These are phyloP conservation scores for Prunus dulcis DNA, from an alignment of 306 rosid species.

Conservation along the genomic window DNA sequence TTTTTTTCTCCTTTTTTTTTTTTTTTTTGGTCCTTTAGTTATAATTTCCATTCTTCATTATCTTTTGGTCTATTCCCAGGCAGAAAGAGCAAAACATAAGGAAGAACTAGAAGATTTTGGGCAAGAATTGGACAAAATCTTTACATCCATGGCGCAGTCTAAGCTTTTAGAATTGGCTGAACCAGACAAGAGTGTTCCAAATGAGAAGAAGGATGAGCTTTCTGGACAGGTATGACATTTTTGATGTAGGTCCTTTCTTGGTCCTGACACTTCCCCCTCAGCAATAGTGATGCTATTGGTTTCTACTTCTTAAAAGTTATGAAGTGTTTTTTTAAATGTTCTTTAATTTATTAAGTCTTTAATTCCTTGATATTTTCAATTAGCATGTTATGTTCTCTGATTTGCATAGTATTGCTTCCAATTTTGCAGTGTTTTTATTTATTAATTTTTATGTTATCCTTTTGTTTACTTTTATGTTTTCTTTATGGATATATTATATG, in stretches of 20 bases:
- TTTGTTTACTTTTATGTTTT: background rate
- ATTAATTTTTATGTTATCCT: background rate
- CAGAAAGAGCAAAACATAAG: constrained; percentile 82
- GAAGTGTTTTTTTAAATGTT: background rate
- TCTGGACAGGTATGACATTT: constrained; percentile 46
- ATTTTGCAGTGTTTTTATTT: background rate
- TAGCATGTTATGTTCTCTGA: background rate
- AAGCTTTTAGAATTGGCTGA: constrained; percentile 55
- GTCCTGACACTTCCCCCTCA: background rate
- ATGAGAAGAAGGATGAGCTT: constrained; percentile 40
- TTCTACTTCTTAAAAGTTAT: background rate
- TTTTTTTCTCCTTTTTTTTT: constrained; percentile 7
- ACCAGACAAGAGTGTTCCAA: constrained; percentile 47
- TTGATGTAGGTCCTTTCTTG: background rate
- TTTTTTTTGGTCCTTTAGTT: background rate
- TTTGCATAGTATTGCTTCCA: background rate
- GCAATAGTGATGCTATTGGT: background rate
- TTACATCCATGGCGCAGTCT: constrained; percentile 53
- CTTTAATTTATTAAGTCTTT: background rate
- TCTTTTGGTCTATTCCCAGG: constrained; percentile 48
- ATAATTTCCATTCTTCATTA: background rate
- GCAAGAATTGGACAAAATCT: constrained; percentile 72
- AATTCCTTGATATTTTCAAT: background rate
- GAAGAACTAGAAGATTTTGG: constrained; percentile 69
- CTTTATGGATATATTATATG: background rate